Evolutionary conservation across 352 stramenopile genomes (phyloP), one percentile per base, ranked within the genome.

Genomic region (Thalassiosira sp.): DNA sequence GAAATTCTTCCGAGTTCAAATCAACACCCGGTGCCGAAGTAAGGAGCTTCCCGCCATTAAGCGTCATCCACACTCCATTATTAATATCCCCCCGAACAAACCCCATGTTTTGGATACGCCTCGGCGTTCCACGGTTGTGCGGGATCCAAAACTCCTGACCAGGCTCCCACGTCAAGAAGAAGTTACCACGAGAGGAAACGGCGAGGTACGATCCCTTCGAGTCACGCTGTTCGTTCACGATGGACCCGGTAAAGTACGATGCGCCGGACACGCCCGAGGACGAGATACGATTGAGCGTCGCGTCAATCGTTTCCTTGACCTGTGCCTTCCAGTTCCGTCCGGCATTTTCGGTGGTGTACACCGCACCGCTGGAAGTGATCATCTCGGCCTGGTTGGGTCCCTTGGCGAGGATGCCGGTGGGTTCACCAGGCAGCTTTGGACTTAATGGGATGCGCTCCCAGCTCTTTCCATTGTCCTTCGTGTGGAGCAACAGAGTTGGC

Each of bases 261-360:
- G 92, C 92, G 37, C 92, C 92, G 57, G 72, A 90, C 0, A 95
- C 91, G 56, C 92, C 92, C 62, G 77, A 91, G 8, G 77, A 90
- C 40, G 77, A 91, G 57, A 96, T 91, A 31, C 92, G 76, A 75
- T 96, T 96, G 11, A 96, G 79, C 7, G 92, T 96, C 11, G 92
- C 92, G 81, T 96, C 92, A 72, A 96, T 95, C 3, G 92, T 95
- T 74, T 96, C 92, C 84, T 95, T 95, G 0, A 96, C 91, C 70
- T 94, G 89, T n/a, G 92, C 92, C 81, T 94, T 95, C 91, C 91
- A 96, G 77, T 96, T 96, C 51, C 91, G 64, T 20, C 91, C 92
- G 10, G 89, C 90, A 72, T 96, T 96, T 54, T 90, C 89, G n/a
- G 91, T 96, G 25, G 80, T 80, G 76, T 96, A 96, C 13, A 96